Conservation (phyloP, 1,139 yeast genomes). For the Lodderomyces oxycetoniae region DNA sequence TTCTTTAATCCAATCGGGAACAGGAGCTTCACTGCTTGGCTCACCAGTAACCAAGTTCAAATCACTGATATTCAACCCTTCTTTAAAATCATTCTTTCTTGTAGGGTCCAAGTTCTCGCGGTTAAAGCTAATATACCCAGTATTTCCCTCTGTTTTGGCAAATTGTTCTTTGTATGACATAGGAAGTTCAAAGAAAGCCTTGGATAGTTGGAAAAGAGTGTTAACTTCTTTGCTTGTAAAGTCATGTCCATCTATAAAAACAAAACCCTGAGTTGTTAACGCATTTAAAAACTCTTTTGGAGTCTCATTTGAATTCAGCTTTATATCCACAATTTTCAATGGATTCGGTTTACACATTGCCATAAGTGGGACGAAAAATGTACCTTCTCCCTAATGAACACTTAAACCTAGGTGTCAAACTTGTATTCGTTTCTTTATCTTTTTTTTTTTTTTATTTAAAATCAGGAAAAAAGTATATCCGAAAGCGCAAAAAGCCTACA, state of each 20-base stretch:
- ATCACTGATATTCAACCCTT: slow-evolving; percentile 45
- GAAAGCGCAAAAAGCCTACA: no score
- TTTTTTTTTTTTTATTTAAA: no score
- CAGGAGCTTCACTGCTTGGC: slow-evolving; percentile 18
- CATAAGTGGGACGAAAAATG: no score
- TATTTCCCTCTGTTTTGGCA: neutral
- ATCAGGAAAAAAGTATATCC: no score
- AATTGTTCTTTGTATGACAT: slow-evolving; percentile 39
- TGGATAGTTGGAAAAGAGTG: slow-evolving; percentile 48
- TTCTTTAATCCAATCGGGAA: slow-evolving; percentile 44
- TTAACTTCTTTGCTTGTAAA: slow-evolving; percentile 57
- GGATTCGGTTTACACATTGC: no score
- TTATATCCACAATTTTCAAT: slow-evolving; percentile 49
- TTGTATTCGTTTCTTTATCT: no score
- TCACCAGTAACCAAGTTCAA: slow-evolving; percentile 39
- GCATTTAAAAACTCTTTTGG: slow-evolving; percentile 52
- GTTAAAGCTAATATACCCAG: slow-evolving; percentile 22
- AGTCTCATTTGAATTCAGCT: slow-evolving; percentile 37
- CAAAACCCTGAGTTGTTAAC: slow-evolving; percentile 64
- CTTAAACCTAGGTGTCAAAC: no score
- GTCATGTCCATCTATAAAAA: slow-evolving; percentile 69
- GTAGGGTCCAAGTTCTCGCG: slow-evolving; percentile 52
- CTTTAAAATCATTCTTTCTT: slow-evolving; percentile 55
- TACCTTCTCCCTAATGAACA: no score
- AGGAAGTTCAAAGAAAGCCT: slow-evolving; percentile 52